A percentile compares a stretch with the other conserved stretches of the same genome.
Conservation (phyloP, 768 basidiomycete species). For the Strobilomyces dryophilus region DNA sequence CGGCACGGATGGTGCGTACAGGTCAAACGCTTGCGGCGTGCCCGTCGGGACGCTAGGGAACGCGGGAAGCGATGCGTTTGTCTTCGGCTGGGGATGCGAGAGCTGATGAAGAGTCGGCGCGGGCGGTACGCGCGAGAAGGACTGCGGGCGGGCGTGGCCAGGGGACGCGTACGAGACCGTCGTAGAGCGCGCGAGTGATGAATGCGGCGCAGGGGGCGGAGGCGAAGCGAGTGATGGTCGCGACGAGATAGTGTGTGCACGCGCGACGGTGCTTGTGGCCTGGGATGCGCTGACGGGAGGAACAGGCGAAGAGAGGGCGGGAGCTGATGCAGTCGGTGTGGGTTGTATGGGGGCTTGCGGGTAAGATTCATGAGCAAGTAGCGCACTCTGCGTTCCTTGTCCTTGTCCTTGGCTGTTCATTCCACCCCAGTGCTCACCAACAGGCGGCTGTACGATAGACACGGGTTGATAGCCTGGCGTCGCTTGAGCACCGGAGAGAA, state of each 20-base stretch:
- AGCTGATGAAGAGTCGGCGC: constrained; percentile 5
- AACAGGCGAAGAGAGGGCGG: constrained; percentile 16
- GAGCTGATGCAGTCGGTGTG: constrained; percentile 11
- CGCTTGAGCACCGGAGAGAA: constrained; percentile 7
- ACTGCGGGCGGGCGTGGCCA: constrained; percentile 3
- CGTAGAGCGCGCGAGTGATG: constrained; percentile 22
- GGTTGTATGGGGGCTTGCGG: constrained; percentile 20
- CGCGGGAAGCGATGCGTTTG: constrained; percentile 40
- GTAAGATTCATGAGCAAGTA: constrained; percentile 7
- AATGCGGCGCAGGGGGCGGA: constrained; percentile 4
- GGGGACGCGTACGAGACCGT: constrained; percentile 20
- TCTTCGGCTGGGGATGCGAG: constrained; percentile 14
- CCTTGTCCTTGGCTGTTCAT: constrained; percentile 17
- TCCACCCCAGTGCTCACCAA: constrained; percentile 1
- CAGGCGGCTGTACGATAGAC: constrained; percentile 17
- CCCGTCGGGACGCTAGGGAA: constrained; percentile 66
- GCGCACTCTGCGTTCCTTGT: not conserved
- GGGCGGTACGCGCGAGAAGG: constrained; percentile 4
- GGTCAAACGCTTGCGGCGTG: constrained; percentile 48
- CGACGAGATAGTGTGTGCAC: constrained; percentile 28
- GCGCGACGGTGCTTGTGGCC: constrained; percentile 17
- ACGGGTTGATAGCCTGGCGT: constrained; percentile 18
- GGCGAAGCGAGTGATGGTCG: constrained; percentile 16
- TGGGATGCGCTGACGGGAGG: constrained; percentile 14
- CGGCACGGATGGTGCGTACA: constrained; percentile 47